Conservation (phyloP, 2,329 filamentous ascomycete genomes). For the Herpotrichia juniperi region DNA sequence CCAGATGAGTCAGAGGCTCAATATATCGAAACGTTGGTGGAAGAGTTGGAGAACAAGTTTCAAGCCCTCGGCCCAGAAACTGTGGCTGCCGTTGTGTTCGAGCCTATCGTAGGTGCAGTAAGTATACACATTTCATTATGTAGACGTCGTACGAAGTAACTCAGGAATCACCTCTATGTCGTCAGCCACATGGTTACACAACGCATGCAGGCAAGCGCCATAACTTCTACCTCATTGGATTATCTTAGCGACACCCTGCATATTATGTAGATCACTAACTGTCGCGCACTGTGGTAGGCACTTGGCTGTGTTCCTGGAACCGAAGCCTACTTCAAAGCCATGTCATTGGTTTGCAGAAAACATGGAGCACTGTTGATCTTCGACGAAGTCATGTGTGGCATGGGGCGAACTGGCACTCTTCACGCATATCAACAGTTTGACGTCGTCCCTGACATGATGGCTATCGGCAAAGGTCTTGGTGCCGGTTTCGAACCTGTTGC, state of each 20-base stretch:
- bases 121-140: conserved; percentile 33
- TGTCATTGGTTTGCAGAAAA: conserved; percentile 71
- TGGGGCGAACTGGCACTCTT: conserved; percentile 63
- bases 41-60: conserved; percentile 73
- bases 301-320: conserved; percentile 72
- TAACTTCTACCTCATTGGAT: background rate
- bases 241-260: background rate
- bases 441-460: conserved; percentile 68
- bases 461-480: conserved; percentile 69
- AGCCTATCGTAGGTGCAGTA: conserved; percentile 75
- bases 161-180: background rate
- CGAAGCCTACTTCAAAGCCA: conserved; percentile 71
- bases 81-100: conserved; percentile 74
- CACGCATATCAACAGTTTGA: conserved; percentile 68
- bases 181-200: conserved; percentile 13
- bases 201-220: background rate
- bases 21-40: conserved; percentile 66
- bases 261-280: conserved; percentile 8
- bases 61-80: conserved; percentile 65
- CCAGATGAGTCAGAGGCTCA: conserved; percentile 60
- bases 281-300: conserved; percentile 57
- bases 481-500: conserved; percentile 69
- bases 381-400: conserved; percentile 78
- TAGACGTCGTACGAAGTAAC: background rate
- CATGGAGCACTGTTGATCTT: conserved; percentile 77